Evolutionary conservation across 2,329 filamentous ascomycete species (phyloP).

Genomic region (Exophiala aquamarina): DNA sequence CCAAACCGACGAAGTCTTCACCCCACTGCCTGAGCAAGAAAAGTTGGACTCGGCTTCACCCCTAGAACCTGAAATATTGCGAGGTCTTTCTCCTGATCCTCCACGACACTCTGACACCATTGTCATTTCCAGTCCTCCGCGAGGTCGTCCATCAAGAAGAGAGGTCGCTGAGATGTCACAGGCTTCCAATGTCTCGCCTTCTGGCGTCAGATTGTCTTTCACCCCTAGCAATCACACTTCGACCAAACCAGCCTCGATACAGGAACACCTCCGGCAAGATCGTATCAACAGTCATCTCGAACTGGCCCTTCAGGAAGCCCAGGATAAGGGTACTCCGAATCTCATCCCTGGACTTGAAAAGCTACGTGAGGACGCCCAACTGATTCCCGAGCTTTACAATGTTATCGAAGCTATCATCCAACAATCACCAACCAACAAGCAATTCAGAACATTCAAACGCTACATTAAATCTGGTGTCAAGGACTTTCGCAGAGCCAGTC

Average conservation of each 20-base stretch:
- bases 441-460: constrained; percentile 28
- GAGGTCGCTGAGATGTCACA: constrained; percentile 25
- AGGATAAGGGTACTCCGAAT: constrained; percentile 20
- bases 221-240: constrained; percentile 16
- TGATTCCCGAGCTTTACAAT: constrained; percentile 23
- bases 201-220: constrained; percentile 14
- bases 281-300: constrained; percentile 24
- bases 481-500: constrained; percentile 18
- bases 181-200: constrained; percentile 14
- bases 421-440: constrained; percentile 23
- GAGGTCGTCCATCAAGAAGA: constrained; percentile 25
- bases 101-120: constrained; percentile 16
- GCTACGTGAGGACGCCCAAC: constrained; percentile 22
- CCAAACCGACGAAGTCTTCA: constrained; percentile 17
- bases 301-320: constrained; percentile 22
- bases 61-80: constrained; percentile 17
- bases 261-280: constrained; percentile 27
- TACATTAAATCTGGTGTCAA: constrained; percentile 29
- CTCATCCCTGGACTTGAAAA: constrained; percentile 24
- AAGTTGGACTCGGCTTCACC: constrained; percentile 22
- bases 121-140: constrained; percentile 27
- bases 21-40: constrained; percentile 21
- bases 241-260: constrained; percentile 25
- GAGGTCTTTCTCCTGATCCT: constrained; percentile 10
- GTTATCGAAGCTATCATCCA: constrained; percentile 26